Base-by-base conservation (phyloP, 805 yeast species). In the Jamesozyma lodderae region DNA sequence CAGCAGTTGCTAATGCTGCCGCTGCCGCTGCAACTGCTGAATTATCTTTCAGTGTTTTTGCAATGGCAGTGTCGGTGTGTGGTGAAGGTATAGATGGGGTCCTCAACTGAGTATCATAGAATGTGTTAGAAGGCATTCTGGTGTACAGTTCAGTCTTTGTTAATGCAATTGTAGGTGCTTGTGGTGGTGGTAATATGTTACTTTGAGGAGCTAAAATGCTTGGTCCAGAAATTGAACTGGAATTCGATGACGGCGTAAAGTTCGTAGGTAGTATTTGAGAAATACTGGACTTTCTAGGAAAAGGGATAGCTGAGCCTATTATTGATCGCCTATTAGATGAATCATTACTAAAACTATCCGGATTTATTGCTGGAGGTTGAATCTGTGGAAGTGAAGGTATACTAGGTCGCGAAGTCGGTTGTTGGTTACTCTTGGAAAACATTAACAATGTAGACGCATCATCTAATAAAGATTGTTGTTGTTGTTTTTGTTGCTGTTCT, bases 1-100 rank as follows among this genome's bases (percentile, higher is more conserved):
- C 87, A 1, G 90, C 90, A 0, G 83, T 85, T 3, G 87, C 87
- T 36, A 82, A 63, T 0, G 90, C 88, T 4, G 87, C 90, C 2
- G 90, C 90, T 0, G 88, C 90, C 9, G 81, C 79, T 47, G 31
- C 34, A 8, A 38, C 46, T 3, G 45, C 44, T 5, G 48, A 49
- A 8, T 27, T 23, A 16, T 41, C 27, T 26, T 24, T 19, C 4
- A 27, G 10, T 13, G 37, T 23, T 13, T 14, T 8, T 17, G 29
- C 20, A 21, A 25, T 31, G 31, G 33, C 13, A 7, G n/a, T 29
- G 6, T n/a, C 14, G 14, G 29, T 26, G 11, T 6, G 14, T 10
- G 32, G 32, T 15, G 32, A 29, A 4, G 32, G 18, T 6, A 17
- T 6, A 8, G 32, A 17, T 10, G 16, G 7, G 3, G n/a, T 11